Conservation (phyloP, 805 yeast species). For the Maudiozyma bulderi region DNA sequence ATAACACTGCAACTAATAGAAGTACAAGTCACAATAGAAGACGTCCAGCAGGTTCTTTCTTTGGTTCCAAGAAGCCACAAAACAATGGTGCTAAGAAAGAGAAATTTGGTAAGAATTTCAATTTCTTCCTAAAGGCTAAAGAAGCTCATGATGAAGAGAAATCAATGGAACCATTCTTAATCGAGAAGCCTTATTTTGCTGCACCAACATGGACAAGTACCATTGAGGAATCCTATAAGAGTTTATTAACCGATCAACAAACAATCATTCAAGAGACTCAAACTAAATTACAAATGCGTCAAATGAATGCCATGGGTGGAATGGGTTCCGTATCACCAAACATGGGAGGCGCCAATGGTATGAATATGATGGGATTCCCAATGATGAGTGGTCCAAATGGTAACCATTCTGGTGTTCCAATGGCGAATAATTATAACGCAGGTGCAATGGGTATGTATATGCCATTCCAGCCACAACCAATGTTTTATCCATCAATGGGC, state of each 20-base stretch:
- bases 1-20: constrained; percentile 4
- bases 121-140: constrained; percentile 42
- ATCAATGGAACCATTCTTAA: constrained; percentile 28
- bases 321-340: constrained; percentile 14
- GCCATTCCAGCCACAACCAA: constrained; percentile 29
- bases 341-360: constrained; percentile 10
- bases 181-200: constrained; percentile 60
- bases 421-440: constrained; percentile 19
- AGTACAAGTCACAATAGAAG: constrained; percentile 17
- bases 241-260: constrained; percentile 38
- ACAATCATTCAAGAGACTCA: constrained; percentile 24
- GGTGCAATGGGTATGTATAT: constrained; percentile 23
- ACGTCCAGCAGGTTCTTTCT: constrained; percentile 27
- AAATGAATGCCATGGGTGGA: constrained; percentile 21
- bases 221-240: constrained; percentile 45
- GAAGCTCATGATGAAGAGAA: constrained; percentile 26
- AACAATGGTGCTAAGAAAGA: constrained; percentile 24
- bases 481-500: constrained; percentile 27
- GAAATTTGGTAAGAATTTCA: constrained; percentile 37
- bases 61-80: constrained; percentile 32
- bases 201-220: constrained; percentile 71
- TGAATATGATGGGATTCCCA: constrained; percentile 25
- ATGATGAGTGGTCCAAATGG: constrained; percentile 18
- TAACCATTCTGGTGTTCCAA: constrained; percentile 16
- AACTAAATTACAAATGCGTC: constrained; percentile 26